phyloP scores from a whole-genome alignment of 441 rosid genomes.

The Populus trichocarpa region DNA sequence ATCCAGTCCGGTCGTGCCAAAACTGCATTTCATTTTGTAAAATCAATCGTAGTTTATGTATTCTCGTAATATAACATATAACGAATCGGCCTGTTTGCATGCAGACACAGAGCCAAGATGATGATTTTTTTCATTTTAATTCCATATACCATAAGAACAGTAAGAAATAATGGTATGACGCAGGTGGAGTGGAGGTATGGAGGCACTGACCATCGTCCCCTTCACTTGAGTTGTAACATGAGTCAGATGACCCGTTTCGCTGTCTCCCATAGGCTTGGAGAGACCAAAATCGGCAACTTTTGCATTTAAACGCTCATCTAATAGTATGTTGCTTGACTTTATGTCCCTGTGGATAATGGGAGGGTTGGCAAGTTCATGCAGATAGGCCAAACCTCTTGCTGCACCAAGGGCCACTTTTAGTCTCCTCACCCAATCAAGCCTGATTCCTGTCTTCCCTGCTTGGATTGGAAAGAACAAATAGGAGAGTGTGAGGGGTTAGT shows the following conservation, averaged over 20 bases:
- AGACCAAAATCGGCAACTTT: constrained; percentile 91
- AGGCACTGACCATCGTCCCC: constrained; percentile 5
- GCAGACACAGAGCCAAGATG: too few relatives aligned
- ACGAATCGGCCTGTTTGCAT: too few relatives aligned
- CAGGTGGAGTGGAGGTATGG: neutral
- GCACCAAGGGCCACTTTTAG: constrained; percentile 67
- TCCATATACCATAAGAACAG: too few relatives aligned
- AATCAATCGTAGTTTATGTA: neutral
- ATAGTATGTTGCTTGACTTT: constrained; percentile 63
- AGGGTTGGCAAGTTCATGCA: constrained; percentile 81
- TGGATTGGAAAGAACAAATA: neutral
- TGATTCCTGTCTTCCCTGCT: constrained; percentile 69
- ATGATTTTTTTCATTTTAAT: too few relatives aligned
- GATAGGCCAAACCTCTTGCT: constrained; percentile 69
- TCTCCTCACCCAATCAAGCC: constrained; percentile 68
- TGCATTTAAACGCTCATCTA: constrained; percentile 63
- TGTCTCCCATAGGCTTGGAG: constrained; percentile 54
- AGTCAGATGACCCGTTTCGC: constrained; percentile 38
- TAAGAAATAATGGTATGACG: too few relatives aligned
- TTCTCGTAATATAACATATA: too few relatives aligned
- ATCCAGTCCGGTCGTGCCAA: neutral
- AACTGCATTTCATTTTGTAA: neutral
- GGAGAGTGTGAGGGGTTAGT: neutral
- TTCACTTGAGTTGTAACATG: neutral
- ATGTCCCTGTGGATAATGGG: constrained; percentile 79